These are phyloP conservation scores for Russula vinacea DNA, from an alignment of 768 basidiomycete genomes.

Conservation along the genomic window DNA sequence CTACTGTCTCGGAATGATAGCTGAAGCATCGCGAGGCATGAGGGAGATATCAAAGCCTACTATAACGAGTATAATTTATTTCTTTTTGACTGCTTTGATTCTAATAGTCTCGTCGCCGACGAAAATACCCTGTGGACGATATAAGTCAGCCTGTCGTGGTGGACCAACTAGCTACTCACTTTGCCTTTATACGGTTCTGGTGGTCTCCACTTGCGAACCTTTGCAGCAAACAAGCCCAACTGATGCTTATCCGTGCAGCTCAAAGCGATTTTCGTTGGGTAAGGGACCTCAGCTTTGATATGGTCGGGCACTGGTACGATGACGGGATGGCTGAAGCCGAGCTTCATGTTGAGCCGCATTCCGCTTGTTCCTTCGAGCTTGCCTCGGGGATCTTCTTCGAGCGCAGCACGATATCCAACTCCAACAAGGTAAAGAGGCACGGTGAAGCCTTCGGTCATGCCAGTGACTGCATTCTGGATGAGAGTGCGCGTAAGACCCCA, in stretches of 20 bases:
- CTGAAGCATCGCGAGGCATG: neutral
- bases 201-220: conserved; percentile 76
- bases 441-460: conserved; percentile 85
- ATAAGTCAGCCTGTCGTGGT: conserved; percentile 19
- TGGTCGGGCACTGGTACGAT: conserved; percentile 76
- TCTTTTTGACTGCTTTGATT: conserved; percentile 93
- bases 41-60: neutral
- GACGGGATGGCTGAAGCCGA: conserved; percentile 89
- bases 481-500: conserved; percentile 95
- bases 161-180: conserved; percentile 48
- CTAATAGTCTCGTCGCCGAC: conserved; percentile 89
- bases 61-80: conserved; percentile 49
- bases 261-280: conserved; percentile 79
- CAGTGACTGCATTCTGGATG: conserved; percentile 83
- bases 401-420: conserved; percentile 85
- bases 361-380: conserved; percentile 55
- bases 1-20: neutral
- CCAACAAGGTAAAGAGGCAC: conserved; percentile 87
- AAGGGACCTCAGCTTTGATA: conserved; percentile 77
- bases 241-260: conserved; percentile 84
- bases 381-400: conserved; percentile 74
- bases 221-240: conserved; percentile 84
- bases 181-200: conserved; percentile 99
- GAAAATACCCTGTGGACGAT: conserved; percentile 71
- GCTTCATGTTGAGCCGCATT: conserved; percentile 79